Evolutionary conservation across 192 early-diverging fungal species (phyloP), one percentile per base, ranked within the genome.

Genomic region (Globomyces pollinis-pini): DNA sequence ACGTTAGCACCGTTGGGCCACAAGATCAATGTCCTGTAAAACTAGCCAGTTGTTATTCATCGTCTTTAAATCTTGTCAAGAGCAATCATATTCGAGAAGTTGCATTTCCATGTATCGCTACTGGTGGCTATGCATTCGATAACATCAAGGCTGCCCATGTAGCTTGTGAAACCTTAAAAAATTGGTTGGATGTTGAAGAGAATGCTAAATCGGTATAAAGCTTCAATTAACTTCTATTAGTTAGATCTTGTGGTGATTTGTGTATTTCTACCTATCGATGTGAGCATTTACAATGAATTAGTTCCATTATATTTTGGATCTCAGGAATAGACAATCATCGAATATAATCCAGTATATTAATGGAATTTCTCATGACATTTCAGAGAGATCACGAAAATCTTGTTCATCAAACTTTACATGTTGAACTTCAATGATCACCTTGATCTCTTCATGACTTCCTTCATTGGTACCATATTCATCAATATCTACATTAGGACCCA

Each of bases 61-160:
- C 63, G 4, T 83, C 76, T 2, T 60, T 96, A 24, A 47, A 87
- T 13, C 49, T 92, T 3, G 66, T 80, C 0, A 51, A 59, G 26
- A 55, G 79, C 36, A 71, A 89, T 21, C 67, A 77, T 0, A 42
- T 89, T 38, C 72, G 74, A 6, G 73, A 76, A 0, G 80, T 95
- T 42, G 75, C 89, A 5, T 95, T 94, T 56, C 87, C 86, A 2
- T 94, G 91, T 59, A 84, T 96, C 4, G 86, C 89, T 0, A 91
- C 91, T 2, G 95, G 95, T 16, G 84, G 89, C 2, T 97, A 89
- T 60, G 91, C 89, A 50, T 98, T 87, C 58, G 88, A 90, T 38
- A 83, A 89, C 42, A 60, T 57, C 26, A 53, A 67, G 1, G 95
- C 95, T 1, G 88, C 89, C 3, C 47, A 77, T 12, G 84, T 93